Base-by-base conservation (phyloP, 345 rosid species). In the Pelargonium nanum region DNA sequence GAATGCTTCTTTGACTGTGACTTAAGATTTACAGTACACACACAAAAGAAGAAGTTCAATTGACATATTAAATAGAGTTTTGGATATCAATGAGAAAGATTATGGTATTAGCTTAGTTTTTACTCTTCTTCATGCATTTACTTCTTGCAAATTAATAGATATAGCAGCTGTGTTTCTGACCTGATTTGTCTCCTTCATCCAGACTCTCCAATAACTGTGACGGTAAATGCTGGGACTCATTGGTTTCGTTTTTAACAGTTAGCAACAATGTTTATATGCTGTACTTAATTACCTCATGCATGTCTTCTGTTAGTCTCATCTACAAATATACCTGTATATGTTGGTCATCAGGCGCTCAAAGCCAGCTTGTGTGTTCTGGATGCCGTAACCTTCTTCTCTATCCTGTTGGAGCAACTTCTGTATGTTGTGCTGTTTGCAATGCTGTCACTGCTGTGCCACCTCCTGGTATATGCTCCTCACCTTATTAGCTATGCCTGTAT, bases 391-490 rank as follows among this genome's bases (percentile, higher is more conserved):
- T 93, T 56, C 78, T 89, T 66, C 86, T 89, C 57, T 93, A 85
- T 79, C 99, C 99, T 0, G 90, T 78, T 21, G 99, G 97, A 70
- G 99, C 99, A 54, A 77, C 89, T 26, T 93, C 99, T 19, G 87
- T 93, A 19, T 93, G 99, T 67, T 93, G 99, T 62, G 99, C 99
- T 21, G 96, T 93, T n/a, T 93, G 99, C 84, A 93, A 83, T 84
- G 97, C 94, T 57, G 96, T 93, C 61, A 93, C 99, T 13, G 85
- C 87, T 1, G 99, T 93, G 60, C 97, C 99, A 12, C 94, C 97
- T 48, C 94, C 91, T 3, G 99, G 99, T 87, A 79, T 87, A 79
- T 19, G 40, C 32, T 44, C 34, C 19, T 32, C 28, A 32, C 61
- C 40, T 30, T 22, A 13, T 48, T 21, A 26, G 44, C 23, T 26